Evolutionary conservation across 805 yeast species (phyloP), one percentile per base, ranked within the genome.

Genomic region (Tetrapisispora phaffii): DNA sequence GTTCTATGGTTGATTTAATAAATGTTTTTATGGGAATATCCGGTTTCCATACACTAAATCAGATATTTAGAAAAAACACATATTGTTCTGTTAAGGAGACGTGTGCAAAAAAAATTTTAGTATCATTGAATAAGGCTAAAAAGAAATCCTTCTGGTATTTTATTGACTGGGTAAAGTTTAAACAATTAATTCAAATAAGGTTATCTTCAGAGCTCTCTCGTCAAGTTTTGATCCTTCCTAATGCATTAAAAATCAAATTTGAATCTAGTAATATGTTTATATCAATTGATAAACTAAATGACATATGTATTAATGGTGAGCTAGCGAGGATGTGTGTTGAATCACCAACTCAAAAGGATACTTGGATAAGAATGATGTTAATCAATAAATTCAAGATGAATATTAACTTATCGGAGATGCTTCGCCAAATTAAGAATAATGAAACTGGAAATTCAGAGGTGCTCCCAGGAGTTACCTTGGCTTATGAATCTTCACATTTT

Each of bases 291-390:
- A 47, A 57, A 7, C 42, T 50, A 2, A 47, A 56, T 0, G 56
- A 64, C 7, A 19, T 66, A 1, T 39, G 44, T 1, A 19, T 67
- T 0, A 45, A 43, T 13, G 62, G 72, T 3, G 59, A 59, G 3
- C 65, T 69, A 40, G 43, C 67, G 3, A 62, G 83, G 41, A 44
- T 73, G 4, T 66, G 78, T 47, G 75, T 75, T 1, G 77, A 75
- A 42, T 77, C 82, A 0, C 80, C 83, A 1, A 63, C 71, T 0
- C 49, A 66, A 1, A 60, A 66, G 2, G 68, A 65, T 2, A 61
- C 58, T 39, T 79, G 84, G 84, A 62, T 71, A 16, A 62, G 82
- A 41, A 52, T 80, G 31, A 32, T 71, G 2, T 64, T 73, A 31
- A 54, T 71, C 31, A 71, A 70, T 34, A 62, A 66, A 17, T 68